A percentile compares a stretch with the other conserved stretches of the same genome.
Conservation (phyloP, 2,329 filamentous ascomycete genomes). For the Dryadomyces sulphureus region DNA sequence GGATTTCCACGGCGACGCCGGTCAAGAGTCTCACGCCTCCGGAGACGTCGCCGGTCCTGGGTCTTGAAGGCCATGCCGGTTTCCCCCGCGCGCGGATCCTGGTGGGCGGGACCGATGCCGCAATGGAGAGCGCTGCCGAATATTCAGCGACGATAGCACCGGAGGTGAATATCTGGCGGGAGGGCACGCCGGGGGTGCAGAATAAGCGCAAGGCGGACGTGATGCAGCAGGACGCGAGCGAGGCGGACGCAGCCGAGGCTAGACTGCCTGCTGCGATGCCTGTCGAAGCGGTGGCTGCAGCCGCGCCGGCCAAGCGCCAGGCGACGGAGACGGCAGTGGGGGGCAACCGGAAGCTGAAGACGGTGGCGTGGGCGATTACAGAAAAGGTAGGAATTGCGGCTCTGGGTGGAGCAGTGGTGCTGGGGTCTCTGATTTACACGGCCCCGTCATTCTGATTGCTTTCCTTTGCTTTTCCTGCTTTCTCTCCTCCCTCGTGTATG, state of each 20-base stretch:
- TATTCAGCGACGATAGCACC: slow-evolving; percentile 6
- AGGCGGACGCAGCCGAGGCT: background rate
- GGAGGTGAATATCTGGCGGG: background rate
- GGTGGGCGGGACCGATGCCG: no score
- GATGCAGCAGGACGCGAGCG: slow-evolving; percentile 9
- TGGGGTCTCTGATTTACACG: slow-evolving; percentile 23
- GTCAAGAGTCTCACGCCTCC: no score
- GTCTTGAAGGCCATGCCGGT: no score
- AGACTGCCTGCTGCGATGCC: background rate
- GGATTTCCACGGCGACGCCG: no score
- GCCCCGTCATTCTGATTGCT: slow-evolving; percentile 18
- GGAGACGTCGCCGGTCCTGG: no score
- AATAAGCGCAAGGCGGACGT: slow-evolving; percentile 19
- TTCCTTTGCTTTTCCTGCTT: background rate
- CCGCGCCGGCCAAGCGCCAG: slow-evolving; percentile 5
- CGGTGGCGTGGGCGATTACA: slow-evolving; percentile 4
- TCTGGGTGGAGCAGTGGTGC: slow-evolving; percentile 21
- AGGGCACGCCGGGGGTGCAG: no score
- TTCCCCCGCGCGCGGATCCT: no score
- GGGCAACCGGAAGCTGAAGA: slow-evolving; percentile 1
- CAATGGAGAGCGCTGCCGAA: background rate
- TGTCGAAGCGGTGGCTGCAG: background rate
- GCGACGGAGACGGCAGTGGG: slow-evolving; percentile 4
- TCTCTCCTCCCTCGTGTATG: background rate
- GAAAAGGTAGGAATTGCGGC: slow-evolving; percentile 20